Percentiles rank a stretch among this genome's conserved stretches.
These are phyloP conservation scores for Nepenthes gracilis DNA, from an alignment of 148 eudicot species.

Conservation along the genomic window DNA sequence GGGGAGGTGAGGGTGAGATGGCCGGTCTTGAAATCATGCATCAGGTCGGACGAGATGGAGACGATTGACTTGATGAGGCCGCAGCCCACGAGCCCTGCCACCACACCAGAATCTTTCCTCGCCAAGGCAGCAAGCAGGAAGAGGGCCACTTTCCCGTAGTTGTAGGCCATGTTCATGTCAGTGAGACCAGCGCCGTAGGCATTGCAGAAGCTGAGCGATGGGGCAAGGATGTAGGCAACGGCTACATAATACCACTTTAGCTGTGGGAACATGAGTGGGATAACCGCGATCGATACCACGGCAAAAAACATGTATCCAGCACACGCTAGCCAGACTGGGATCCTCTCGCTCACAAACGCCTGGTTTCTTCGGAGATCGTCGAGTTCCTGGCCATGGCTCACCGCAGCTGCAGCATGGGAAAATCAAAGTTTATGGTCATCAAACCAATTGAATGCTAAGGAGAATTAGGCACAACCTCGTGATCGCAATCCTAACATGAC, in stretches of 20 bases:
- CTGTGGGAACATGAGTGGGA: constrained; percentile 72
- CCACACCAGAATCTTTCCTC: constrained; percentile 53
- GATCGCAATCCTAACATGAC: too few relatives aligned
- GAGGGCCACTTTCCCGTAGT: constrained; percentile 89
- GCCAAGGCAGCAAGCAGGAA: constrained; percentile 55
- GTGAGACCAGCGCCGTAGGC: constrained; percentile 93
- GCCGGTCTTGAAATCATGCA: constrained; percentile 86
- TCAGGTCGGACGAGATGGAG: constrained; percentile 65
- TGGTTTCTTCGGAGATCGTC: constrained; percentile 55
- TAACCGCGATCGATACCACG: constrained; percentile 42
- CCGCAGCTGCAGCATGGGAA: constrained; percentile 22
- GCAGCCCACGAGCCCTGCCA: constrained; percentile 80
- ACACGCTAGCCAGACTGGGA: constrained; percentile 68
- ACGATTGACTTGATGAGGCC: constrained; percentile 80
- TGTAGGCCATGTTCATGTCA: constrained; percentile 89
- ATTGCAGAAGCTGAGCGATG: constrained; percentile 79
- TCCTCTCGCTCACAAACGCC: constrained; percentile 47
- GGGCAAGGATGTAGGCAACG: constrained; percentile 62
- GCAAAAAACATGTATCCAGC: constrained; percentile 52
- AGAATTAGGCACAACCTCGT: too few relatives aligned
- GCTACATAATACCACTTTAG: constrained; percentile 76
- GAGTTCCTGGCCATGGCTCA: constrained; percentile 19
- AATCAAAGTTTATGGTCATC: not conserved
- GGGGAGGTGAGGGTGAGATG: constrained; percentile 82
- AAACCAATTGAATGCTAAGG: too few relatives aligned